Percentiles rank a stretch among this genome's conserved stretches.
These are phyloP conservation scores for Hawksworthiomyces lignivorus DNA, from an alignment of 2,329 filamentous ascomycete species.

Conservation along the genomic window DNA sequence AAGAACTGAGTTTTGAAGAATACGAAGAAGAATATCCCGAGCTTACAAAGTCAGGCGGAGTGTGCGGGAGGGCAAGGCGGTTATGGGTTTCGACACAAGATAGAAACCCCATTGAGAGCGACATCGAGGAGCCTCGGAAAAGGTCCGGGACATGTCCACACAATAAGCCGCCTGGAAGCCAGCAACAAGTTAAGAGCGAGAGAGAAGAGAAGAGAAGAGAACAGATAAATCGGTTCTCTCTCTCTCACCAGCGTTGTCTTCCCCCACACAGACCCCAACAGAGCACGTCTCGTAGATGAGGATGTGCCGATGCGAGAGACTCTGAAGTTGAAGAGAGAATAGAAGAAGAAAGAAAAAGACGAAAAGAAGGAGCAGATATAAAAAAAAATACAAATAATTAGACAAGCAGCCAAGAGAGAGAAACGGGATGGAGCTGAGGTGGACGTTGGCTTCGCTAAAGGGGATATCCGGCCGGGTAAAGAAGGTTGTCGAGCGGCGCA, in stretches of 20 bases:
- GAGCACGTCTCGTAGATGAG: neutral
- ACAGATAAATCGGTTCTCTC: too few species aligned
- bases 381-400: neutral
- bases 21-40: constrained; percentile 31
- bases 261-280: too few species aligned
- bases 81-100: constrained; percentile 41
- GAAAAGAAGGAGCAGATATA: neutral
- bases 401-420: neutral
- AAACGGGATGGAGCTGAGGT: neutral
- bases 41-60: constrained; percentile 47
- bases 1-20: constrained; percentile 4
- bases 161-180: neutral
- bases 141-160: constrained; percentile 8
- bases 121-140: constrained; percentile 12
- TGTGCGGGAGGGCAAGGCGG: constrained; percentile 43
- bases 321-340: neutral
- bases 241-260: too few species aligned
- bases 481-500: constrained; percentile 10
- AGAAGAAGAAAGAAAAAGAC: neutral
- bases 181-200: neutral
- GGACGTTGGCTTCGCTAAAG: constrained; percentile 11
- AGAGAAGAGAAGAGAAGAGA: neutral
- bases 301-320: too few species aligned
- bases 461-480: constrained; percentile 14
- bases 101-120: constrained; percentile 49